Percentiles rank a stretch among this genome's conserved stretches.
Conservation (phyloP, 2,329 filamentous ascomycete genomes). For the Colletotrichum trifolii region DNA sequence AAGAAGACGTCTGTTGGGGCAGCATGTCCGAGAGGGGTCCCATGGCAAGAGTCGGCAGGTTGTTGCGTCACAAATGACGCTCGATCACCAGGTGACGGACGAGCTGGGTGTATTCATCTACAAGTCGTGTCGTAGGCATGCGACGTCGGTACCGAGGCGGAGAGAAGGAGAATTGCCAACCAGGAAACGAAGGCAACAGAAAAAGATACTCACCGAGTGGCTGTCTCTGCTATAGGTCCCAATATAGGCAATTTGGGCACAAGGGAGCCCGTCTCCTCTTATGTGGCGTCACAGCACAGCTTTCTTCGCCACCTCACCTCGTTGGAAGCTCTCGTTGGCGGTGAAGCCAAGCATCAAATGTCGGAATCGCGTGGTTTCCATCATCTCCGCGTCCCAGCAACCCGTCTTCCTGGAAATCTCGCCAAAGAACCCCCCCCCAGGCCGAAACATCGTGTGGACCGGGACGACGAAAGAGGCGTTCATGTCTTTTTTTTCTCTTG, state of each 20-base stretch:
- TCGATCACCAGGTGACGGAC: constrained; percentile 9
- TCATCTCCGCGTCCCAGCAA: constrained; percentile 17
- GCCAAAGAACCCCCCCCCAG: neutral
- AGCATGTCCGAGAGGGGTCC: constrained; percentile 14
- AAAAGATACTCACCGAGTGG: too few relatives aligned
- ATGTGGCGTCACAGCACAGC: neutral
- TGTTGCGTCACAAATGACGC: neutral
- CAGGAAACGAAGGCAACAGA: neutral
- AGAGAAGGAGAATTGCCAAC: neutral
- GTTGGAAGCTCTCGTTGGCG: too few relatives aligned
- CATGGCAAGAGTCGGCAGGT: neutral
- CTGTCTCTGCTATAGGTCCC: constrained; percentile 12
- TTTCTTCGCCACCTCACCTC: too few relatives aligned
- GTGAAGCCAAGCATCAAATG: too few relatives aligned
- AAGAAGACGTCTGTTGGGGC: constrained; percentile 15
- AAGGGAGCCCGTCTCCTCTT: constrained; percentile 3
- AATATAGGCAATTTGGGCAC: constrained; percentile 19
- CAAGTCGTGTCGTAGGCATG: neutral
- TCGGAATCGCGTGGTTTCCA: neutral
- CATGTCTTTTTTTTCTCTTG: neutral
- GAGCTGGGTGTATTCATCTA: neutral
- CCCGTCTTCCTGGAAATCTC: constrained; percentile 29
- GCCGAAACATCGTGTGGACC: constrained; percentile 16
- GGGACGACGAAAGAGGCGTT: too few relatives aligned
- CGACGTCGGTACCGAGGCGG: constrained; percentile 11